Percentiles rank a stretch among this genome's conserved stretches.
These are phyloP conservation scores for Cordyceps fumosorosea DNA, from an alignment of 2,329 filamentous ascomycete species.

Conservation along the genomic window DNA sequence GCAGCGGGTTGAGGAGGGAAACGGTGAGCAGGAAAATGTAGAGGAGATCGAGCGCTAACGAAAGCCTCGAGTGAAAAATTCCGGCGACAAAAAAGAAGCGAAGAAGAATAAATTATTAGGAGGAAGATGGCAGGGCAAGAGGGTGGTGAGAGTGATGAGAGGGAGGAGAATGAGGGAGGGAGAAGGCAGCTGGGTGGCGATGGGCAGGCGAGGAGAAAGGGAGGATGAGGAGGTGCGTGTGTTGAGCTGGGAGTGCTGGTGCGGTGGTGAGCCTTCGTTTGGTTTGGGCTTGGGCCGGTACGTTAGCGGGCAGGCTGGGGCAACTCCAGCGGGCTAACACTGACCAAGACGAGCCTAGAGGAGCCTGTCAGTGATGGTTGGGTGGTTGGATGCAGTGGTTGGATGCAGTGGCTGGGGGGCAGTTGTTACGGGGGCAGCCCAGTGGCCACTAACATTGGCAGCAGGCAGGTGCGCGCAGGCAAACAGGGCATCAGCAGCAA, in stretches of 20 bases:
- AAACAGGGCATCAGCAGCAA: neutral
- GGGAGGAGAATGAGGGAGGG: slow-evolving; percentile 14
- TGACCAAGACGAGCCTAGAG: neutral
- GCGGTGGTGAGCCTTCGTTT: neutral
- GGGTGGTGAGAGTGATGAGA: slow-evolving; percentile 11
- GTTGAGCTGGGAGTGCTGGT: neutral
- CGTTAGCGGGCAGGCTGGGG: neutral
- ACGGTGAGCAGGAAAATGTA: slow-evolving; percentile 12
- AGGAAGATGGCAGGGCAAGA: slow-evolving; percentile 14
- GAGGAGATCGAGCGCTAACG: slow-evolving; percentile 39
- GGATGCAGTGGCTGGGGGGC: neutral
- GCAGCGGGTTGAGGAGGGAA: neutral
- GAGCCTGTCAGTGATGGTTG: neutral
- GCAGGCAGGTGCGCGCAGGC: neutral
- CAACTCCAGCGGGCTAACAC: neutral
- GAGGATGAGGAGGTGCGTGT: neutral
- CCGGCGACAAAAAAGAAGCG: slow-evolving; percentile 16
- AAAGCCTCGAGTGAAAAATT: slow-evolving; percentile 35
- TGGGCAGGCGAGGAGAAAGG: slow-evolving; percentile 6
- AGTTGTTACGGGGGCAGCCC: too few species aligned
- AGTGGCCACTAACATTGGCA: neutral
- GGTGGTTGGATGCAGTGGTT: neutral
- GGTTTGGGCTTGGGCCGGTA: slow-evolving; percentile 1
- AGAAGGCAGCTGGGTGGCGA: slow-evolving; percentile 10
- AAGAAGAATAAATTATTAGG: slow-evolving; percentile 17